phyloP scores from a whole-genome alignment of 495 filamentous ascomycete genomes.

The Aspergillus taichungensis region DNA sequence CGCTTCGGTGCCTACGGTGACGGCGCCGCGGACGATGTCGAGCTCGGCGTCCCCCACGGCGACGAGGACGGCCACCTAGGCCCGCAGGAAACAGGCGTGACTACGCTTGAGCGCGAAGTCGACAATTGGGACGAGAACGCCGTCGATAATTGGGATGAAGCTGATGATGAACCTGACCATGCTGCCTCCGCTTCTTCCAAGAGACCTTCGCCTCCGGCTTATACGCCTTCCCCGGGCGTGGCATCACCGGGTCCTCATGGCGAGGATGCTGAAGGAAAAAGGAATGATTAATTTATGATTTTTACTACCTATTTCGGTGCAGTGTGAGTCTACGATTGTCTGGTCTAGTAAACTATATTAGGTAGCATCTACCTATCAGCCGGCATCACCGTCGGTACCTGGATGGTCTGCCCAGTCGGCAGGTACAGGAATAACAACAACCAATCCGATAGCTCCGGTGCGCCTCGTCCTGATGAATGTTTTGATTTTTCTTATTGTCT shows the following conservation, averaged over 20 bases:
- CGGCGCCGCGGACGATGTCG: constrained; percentile 44
- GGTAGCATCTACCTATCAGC: no score
- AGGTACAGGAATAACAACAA: no score
- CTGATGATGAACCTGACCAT: constrained; percentile 32
- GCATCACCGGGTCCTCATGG: neutral
- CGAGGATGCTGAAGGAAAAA: neutral
- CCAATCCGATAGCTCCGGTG: no score
- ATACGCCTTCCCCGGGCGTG: neutral
- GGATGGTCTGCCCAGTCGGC: no score
- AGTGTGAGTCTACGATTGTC: no score
- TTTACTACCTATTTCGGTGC: no score
- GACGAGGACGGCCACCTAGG: constrained; percentile 49
- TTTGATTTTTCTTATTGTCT: no score
- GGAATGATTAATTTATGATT: no score
- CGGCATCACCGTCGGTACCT: no score
- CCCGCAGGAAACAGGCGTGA: constrained; percentile 47
- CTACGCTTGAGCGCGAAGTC: constrained; percentile 59
- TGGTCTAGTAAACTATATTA: no score
- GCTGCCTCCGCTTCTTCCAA: constrained; percentile 3
- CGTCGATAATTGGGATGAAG: constrained; percentile 63
- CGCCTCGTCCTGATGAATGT: no score
- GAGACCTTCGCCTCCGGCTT: neutral
- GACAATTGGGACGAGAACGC: constrained; percentile 82
- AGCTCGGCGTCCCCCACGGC: constrained; percentile 44
- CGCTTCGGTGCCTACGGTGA: constrained; percentile 60